Evolutionary conservation across 305 asterid genomes (phyloP), one percentile per base, ranked within the genome.

Genomic region (Fraxinus nigra): DNA sequence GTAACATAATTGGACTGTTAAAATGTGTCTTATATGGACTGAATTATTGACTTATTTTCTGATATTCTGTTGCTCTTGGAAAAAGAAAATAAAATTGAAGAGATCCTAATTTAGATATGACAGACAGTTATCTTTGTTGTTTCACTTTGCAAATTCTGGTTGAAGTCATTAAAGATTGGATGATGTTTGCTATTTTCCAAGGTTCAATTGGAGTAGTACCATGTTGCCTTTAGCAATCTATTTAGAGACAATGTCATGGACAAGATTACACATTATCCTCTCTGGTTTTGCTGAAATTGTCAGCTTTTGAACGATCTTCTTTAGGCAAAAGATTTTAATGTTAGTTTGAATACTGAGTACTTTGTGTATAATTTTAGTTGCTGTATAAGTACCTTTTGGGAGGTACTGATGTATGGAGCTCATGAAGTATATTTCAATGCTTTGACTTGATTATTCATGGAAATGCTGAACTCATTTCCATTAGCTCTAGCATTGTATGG

Each of bases 61-160:
- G 8, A 16, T 16, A 1, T 51, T 16, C 63, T 61, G 16, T 61
- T 61, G 32, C 72, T 8, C 16, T 1, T 20, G 32, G 72, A 61
- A 61, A 61, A 22, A 22, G 33, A 20, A 61, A 22, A 61, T 7
- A 14, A 20, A 20, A 61, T 61, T 10, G 13, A 3, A 61, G 72
- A 7, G 33, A 61, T 61, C 3, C 28, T 59, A 59, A 59, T 18
- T 59, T 59, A 6, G 69, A 59, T 59, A 59, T 20, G 69, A 61
- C 33, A 24, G 32, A 24, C 72, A 61, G 70, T 20, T 61, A 22
- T 61, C 72, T 7, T 59, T 61, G 72, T 22, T 20, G 59, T 78
- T 78, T 63, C 63, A 61, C 51, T 79, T 28, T 79, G 76, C 56
- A 5, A 22, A 30, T 37, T 79, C 79, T 13, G 79, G 20, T 14